Base-by-base conservation (phyloP, 2,329 filamentous ascomycete genomes). In the Fusarium torreyae region DNA sequence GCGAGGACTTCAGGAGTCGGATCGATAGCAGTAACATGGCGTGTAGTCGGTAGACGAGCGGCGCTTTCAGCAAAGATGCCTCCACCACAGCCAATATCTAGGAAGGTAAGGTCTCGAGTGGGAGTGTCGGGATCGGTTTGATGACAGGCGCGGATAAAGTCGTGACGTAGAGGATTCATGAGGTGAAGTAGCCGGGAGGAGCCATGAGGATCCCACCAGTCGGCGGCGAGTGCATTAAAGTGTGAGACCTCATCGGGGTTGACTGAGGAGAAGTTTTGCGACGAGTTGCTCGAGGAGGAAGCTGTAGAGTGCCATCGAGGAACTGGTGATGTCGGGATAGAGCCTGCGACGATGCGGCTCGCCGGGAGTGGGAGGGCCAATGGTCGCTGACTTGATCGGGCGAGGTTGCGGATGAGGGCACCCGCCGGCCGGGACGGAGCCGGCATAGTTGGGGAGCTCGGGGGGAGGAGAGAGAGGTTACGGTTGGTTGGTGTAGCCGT, bases 161-260 rank as follows among this genome's bases (percentile, higher is more conserved):
- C 90, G 82, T 98, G 94, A 34, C 96, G 94, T 45, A 97, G 88
- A 3, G 96, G 96, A 82, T 99, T 98, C 95, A 99, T 98, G 71
- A 97, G 91, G 81, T 99, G 96, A 3, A 99, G 89, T 61, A 98
- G 89, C 39, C 95, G 90, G 6, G 94, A 98, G 8, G 95, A 91
- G 52, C 96, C 96, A 77, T 97, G 90, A 2, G 95, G 93, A 81
- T 98, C 94, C 96, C 96, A 99, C 96, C 96, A 99, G 75, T 91
- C 91, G 70, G 92, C 93, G 70, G 96, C 96, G 75, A 99, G 93
- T 68, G 90, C 89, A 76, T 94, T 94, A 87, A 99, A 99, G 84
- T 99, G 96, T 18, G 92, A 92, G 69, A 99, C 89, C 83, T 99
- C 95, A 71, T 91, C 88, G 54, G 92, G 88, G 75, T 97, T 97